phyloP scores from a whole-genome alignment of 2,329 filamentous ascomycete genomes.

The Trichoderma sp. region DNA sequence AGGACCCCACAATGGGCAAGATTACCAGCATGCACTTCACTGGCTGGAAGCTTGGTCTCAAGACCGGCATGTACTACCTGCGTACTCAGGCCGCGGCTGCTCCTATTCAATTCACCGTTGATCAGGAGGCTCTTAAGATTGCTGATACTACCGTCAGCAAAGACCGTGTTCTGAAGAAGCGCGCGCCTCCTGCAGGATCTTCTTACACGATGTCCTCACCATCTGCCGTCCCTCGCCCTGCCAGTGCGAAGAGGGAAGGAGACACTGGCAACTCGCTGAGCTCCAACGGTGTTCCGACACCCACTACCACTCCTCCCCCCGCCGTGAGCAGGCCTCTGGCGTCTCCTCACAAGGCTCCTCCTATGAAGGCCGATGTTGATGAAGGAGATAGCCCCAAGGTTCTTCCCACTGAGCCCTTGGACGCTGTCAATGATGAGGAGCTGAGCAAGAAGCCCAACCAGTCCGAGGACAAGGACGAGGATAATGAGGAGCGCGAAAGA shows the following conservation, averaged over 20 bases:
- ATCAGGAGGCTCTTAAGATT: constrained; percentile 90
- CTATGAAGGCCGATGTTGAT: constrained; percentile 72
- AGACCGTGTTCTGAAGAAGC: constrained; percentile 65
- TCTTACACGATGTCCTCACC: constrained; percentile 56
- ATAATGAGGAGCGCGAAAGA: constrained; percentile 72
- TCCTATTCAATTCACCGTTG: constrained; percentile 98
- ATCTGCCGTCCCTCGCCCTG: constrained; percentile 63
- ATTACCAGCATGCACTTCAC: constrained; percentile 99
- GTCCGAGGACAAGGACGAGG: constrained; percentile 69
- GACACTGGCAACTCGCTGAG: constrained; percentile 35
- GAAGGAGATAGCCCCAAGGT: constrained; percentile 79
- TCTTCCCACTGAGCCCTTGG: constrained; percentile 67
- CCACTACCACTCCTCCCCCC: constrained; percentile 64
- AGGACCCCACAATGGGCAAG: constrained; percentile 99
- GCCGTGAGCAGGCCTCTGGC: constrained; percentile 42
- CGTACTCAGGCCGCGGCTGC: constrained; percentile 95
- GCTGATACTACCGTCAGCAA: constrained; percentile 75
- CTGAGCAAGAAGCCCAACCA: constrained; percentile 53
- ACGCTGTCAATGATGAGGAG: constrained; percentile 62
- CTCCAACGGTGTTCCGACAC: constrained; percentile 65
- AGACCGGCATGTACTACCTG: constrained; percentile 99
- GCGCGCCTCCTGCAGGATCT: constrained; percentile 54
- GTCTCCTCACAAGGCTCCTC: constrained; percentile 59
- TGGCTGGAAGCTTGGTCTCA: constrained; percentile 97
- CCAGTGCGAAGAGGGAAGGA: constrained; percentile 58